Evolutionary conservation across 495 filamentous ascomycete species (phyloP).

Genomic region (Immersiella caudata): DNA sequence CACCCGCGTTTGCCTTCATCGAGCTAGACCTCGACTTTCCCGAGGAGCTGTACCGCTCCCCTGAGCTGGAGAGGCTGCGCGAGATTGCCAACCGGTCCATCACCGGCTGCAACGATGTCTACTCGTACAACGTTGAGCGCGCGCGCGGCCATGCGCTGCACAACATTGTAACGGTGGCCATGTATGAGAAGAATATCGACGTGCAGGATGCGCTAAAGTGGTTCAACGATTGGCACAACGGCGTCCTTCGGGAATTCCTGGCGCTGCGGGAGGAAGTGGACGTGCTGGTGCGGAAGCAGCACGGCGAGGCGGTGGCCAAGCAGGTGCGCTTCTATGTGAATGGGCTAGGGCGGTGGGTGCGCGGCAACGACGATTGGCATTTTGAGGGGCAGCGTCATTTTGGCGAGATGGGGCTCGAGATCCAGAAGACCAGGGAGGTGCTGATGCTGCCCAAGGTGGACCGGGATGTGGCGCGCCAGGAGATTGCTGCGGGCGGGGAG

Average conservation of each 20-base stretch:
- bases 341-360: slow-evolving; percentile 10
- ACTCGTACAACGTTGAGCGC: slow-evolving; percentile 25
- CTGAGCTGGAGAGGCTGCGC: slow-evolving; percentile 11
- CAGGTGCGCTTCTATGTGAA: slow-evolving; percentile 19
- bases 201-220: slow-evolving; percentile 7
- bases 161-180: slow-evolving; percentile 18
- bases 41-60: slow-evolving; percentile 17
- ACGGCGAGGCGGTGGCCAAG: slow-evolving; percentile 14
- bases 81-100: slow-evolving; percentile 7
- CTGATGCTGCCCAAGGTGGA: slow-evolving; percentile 15
- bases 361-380: slow-evolving; percentile 17
- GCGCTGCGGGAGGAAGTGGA: not conserved
- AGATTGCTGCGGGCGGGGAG: not conserved
- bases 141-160: slow-evolving; percentile 22
- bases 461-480: not conserved
- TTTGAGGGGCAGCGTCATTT: slow-evolving; percentile 19
- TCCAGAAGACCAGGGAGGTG: slow-evolving; percentile 1
- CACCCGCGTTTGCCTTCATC: no score
- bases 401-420: slow-evolving; percentile 8
- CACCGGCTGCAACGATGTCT: slow-evolving; percentile 10
- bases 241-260: slow-evolving; percentile 10
- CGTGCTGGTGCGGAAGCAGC: not conserved
- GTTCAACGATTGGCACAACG: slow-evolving; percentile 21
- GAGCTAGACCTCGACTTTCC: not conserved
- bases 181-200: slow-evolving; percentile 15